Evolutionary conservation across 208 protist species (phyloP).

Genomic region (Histomonas meleagridis): DNA sequence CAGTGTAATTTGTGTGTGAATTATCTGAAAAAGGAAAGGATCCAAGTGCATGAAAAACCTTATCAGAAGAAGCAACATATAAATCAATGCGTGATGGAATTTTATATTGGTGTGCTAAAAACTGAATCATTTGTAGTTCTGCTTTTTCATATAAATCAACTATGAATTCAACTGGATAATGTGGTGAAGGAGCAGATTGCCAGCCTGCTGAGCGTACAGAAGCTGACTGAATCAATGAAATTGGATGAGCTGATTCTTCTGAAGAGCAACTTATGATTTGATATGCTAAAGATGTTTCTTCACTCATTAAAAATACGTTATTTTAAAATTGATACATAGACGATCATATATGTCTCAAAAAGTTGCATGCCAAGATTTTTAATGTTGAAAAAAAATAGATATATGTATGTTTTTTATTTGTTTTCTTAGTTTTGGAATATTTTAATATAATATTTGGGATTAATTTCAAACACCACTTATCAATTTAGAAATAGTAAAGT

Average conservation of each 20-base stretch:
- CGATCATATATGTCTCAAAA: too few species aligned
- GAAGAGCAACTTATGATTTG: neutral
- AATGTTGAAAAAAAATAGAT: too few species aligned
- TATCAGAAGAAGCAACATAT: neutral
- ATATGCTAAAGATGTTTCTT: neutral
- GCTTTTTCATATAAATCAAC: neutral
- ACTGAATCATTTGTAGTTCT: neutral
- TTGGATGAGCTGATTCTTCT: neutral
- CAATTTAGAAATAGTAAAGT: too few species aligned
- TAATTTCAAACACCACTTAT: too few species aligned
- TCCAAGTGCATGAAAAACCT: neutral
- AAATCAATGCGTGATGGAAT: neutral
- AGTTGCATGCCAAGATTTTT: too few species aligned
- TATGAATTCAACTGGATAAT: constrained; percentile 12
- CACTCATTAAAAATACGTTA: neutral
- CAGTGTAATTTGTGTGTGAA: neutral
- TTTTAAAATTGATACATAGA: too few species aligned
- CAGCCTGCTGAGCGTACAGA: neutral
- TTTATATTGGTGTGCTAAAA: constrained; percentile 9
- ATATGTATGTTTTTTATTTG: too few species aligned
- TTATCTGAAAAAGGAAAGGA: constrained; percentile 30
- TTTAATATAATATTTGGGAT: too few species aligned
- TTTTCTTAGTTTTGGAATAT: too few species aligned
- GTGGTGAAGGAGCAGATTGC: neutral
- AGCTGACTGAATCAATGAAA: neutral